Evolutionary conservation across 2,329 filamentous ascomycete genomes (phyloP), one percentile per base, ranked within the genome.

Genomic region (Plenodomus tracheiphilus): DNA sequence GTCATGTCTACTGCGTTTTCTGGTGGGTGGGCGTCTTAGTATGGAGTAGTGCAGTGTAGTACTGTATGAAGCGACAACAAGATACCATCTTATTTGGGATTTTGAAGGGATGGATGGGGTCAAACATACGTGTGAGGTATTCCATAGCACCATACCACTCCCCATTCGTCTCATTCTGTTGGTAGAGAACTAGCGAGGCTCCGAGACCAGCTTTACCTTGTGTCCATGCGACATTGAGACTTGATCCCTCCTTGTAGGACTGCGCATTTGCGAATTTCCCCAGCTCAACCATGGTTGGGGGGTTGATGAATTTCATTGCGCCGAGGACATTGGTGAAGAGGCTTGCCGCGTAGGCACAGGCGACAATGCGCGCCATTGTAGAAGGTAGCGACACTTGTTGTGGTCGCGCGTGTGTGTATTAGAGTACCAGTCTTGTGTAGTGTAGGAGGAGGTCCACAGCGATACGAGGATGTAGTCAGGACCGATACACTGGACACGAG

Each of bases 261-360:
- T 2, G 18, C 8, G 4, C 41, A 15, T 30, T 18, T 17, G 35
- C 44, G 6, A 47, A 0, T 34, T 46, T 30, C 7, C 22, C 32
- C n/a, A 4, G 7, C 9, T 13, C 1, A 6, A 22, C 37, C 20
- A 36, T 44, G 5, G 45, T 21, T 11, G 34, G 32, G 6, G 49
- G 49, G 10, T 43, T 48, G 45, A 40, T 18, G 22, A 52, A 52
- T 18, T 28, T 9, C 49, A 52, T 42, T 3, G 17, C 20, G 21
- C 41, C 21, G 13, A 19, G 22, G 16, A 45, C 43, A 13, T 21
- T 11, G 20, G 40, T 21, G 15, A 40, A 13, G 2, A 46, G 19
- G 13, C 17, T 20, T 10, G 32, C 11, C 17, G 42, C 11, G 39
- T 41, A 19, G 16, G 39, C 28, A 22, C 15, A 25, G 32, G 39